Conservation (phyloP, 2,329 filamentous ascomycete genomes). For the Escovopsis sp. region DNA sequence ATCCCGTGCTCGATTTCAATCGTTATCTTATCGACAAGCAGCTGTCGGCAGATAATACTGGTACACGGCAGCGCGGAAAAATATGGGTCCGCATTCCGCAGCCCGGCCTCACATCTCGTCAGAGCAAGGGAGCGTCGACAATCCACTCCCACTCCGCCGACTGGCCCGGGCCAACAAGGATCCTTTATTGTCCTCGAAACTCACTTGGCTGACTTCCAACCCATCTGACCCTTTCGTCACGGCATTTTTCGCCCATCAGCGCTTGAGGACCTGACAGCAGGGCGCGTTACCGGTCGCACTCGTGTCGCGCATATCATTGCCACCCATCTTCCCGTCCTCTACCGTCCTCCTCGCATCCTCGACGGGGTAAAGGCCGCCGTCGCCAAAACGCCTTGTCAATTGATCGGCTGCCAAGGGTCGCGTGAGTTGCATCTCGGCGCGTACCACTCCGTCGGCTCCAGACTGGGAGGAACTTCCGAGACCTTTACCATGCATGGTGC, state of each 20-base stretch:
- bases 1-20: too few relatives aligned
- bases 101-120: neutral
- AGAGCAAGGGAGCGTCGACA: neutral
- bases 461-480: slow-evolving; percentile 1
- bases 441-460: slow-evolving; percentile 7
- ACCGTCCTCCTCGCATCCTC: neutral
- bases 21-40: too few relatives aligned
- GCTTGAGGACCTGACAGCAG: neutral
- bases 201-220: slow-evolving; percentile 3
- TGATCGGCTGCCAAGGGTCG: slow-evolving; percentile 16
- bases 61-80: neutral
- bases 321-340: neutral
- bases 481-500: slow-evolving; percentile 9
- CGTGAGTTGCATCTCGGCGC: slow-evolving; percentile 22
- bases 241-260: slow-evolving; percentile 4
- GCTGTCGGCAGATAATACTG: too few relatives aligned
- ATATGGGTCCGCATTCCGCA: slow-evolving; percentile 1
- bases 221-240: slow-evolving; percentile 3
- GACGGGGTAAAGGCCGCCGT: slow-evolving; percentile 4
- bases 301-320: slow-evolving; percentile 6
- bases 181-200: slow-evolving; percentile 7
- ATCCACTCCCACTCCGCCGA: slow-evolving; percentile 3
- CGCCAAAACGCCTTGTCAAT: slow-evolving; percentile 8
- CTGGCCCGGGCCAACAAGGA: slow-evolving; percentile 5
- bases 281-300: slow-evolving; percentile 4